These are phyloP conservation scores for Tubosaeta brunneosetosa DNA, from an alignment of 768 basidiomycete species.

Conservation along the genomic window DNA sequence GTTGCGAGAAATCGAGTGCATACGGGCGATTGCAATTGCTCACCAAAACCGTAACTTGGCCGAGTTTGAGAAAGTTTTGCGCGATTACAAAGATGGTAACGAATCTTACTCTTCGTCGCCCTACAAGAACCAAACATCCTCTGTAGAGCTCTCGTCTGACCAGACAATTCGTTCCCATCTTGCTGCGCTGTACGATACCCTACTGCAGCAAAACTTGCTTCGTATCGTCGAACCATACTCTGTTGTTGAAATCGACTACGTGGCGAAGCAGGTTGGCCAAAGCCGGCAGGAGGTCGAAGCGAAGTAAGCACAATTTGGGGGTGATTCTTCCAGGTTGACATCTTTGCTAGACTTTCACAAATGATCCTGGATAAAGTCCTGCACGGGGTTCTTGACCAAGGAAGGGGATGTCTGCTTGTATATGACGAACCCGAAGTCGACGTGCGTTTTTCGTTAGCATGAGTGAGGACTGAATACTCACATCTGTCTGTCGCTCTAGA, in stretches of 20 bases:
- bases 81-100: constrained; percentile 79
- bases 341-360: constrained; percentile 69
- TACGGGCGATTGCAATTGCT: constrained; percentile 93
- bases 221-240: constrained; percentile 96
- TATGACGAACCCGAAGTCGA: constrained; percentile 84
- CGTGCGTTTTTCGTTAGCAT: constrained; percentile 44
- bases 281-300: constrained; percentile 84
- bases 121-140: neutral
- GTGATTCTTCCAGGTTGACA: constrained; percentile 1
- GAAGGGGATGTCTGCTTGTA: constrained; percentile 85
- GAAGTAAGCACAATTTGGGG: constrained; percentile 51
- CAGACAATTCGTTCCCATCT: constrained; percentile 94
- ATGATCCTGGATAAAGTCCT: constrained; percentile 98
- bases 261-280: constrained; percentile 84
- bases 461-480: constrained; percentile 1
- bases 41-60: constrained; percentile 86
- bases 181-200: constrained; percentile 88
- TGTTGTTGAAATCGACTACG: constrained; percentile 83
- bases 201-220: constrained; percentile 92
- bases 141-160: constrained; percentile 86
- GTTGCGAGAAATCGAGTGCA: constrained; percentile 85
- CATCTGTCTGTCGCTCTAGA: constrained; percentile 42
- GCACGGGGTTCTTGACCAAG: constrained; percentile 95
- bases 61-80: constrained; percentile 82
- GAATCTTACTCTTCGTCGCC: neutral